phyloP scores from a whole-genome alignment of 495 filamentous ascomycete species.

The Neurospora cerealis region DNA sequence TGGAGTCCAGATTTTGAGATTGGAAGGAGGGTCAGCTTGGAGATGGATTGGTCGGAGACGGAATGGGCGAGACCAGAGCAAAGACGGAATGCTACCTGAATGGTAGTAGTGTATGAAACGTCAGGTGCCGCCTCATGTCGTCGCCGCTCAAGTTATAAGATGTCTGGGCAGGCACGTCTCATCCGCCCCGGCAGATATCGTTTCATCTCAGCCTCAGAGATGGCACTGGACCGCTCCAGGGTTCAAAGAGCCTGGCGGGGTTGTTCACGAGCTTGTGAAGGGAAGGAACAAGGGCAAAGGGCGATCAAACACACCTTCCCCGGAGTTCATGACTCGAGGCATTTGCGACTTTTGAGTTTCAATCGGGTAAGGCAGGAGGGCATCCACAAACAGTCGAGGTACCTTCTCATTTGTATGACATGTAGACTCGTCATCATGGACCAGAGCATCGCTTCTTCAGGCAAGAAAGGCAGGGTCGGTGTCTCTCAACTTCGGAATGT shows the following conservation, averaged over 20 bases:
- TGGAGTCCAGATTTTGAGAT: not conserved
- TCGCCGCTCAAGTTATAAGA: not conserved
- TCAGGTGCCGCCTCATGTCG: not conserved
- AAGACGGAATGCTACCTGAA: not conserved
- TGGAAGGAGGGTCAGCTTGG: not conserved
- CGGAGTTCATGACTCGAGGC: not conserved
- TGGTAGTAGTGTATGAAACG: not conserved
- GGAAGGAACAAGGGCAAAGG: not conserved
- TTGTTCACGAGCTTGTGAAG: not conserved
- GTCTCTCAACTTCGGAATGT: not conserved
- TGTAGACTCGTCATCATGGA: not conserved
- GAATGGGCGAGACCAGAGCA: not conserved
- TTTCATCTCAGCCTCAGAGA: not conserved
- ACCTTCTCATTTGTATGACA: not conserved
- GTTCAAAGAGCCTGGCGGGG: not conserved
- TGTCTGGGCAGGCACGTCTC: not conserved
- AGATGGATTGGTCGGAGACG: not conserved
- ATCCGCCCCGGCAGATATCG: not conserved
- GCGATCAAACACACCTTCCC: not conserved
- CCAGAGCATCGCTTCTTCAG: not conserved
- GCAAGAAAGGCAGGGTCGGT: not conserved
- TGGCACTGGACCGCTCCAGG: not conserved
- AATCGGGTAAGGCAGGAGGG: not conserved
- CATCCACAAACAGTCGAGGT: not conserved
- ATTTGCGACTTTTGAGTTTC: not conserved